Conservation (phyloP, 2,329 filamentous ascomycete species). For the Colletotrichum cordylinicola region DNA sequence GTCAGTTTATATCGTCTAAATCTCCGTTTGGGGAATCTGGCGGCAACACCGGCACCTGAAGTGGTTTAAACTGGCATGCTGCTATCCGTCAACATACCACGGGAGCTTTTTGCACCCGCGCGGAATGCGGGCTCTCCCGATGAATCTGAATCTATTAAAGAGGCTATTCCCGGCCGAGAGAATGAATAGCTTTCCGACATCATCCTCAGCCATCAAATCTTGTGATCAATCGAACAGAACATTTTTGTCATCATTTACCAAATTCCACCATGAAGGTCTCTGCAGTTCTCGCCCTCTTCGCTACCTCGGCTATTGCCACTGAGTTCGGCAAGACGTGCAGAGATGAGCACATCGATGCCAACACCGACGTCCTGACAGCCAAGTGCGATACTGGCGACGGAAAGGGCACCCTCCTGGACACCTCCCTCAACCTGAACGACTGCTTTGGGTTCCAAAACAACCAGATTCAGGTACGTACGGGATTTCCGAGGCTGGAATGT, state of each 20-base stretch:
- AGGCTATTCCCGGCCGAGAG: neutral
- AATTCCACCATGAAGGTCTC: neutral
- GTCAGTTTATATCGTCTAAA: neutral
- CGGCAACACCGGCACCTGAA: neutral
- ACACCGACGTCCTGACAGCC: conserved; percentile 6
- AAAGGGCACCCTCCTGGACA: neutral
- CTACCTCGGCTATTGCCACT: neutral
- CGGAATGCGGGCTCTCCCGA: neutral
- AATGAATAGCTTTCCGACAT: neutral
- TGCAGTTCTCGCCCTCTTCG: neutral
- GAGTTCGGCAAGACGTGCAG: conserved; percentile 16
- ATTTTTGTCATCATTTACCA: neutral
- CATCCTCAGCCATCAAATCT: neutral
- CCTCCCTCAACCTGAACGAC: conserved; percentile 10
- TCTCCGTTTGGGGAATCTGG: neutral
- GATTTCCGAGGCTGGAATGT: neutral
- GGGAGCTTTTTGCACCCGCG: neutral
- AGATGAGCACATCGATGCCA: conserved; percentile 7
- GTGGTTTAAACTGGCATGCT: neutral
- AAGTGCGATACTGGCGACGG: conserved; percentile 14
- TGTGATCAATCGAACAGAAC: neutral
- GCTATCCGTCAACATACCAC: neutral
- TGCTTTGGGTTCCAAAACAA: conserved; percentile 2
- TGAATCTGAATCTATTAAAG: neutral
- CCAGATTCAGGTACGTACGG: conserved; percentile 18